Conservation (phyloP, 140 eudicot genomes). For the Erigeron philadelphicus region DNA sequence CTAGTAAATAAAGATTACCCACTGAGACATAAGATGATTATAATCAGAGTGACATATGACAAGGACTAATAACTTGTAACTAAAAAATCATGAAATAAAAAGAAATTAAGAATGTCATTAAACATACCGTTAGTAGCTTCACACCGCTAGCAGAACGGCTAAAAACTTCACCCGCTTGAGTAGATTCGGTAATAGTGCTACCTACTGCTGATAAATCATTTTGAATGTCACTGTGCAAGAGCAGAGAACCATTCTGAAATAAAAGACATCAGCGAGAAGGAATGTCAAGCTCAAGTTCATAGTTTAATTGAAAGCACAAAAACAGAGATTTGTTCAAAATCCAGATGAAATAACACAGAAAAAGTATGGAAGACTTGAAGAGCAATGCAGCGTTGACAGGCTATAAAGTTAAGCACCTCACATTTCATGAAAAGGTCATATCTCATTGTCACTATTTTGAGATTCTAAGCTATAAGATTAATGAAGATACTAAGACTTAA, state of each 20-base stretch:
- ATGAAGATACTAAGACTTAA: constrained; percentile 8
- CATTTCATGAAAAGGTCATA: constrained; percentile 9
- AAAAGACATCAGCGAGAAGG: constrained; percentile 16
- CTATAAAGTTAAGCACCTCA: constrained; percentile 6
- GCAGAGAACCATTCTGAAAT: constrained; percentile 50
- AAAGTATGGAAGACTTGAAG: constrained; percentile 1
- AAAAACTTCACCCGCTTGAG: constrained; percentile 74
- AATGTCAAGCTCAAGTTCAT: constrained; percentile 11
- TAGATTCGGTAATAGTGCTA: constrained; percentile 62
- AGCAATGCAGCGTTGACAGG: constrained; percentile 2
- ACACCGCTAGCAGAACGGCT: constrained; percentile 55
- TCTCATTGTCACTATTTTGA: constrained; percentile 16
- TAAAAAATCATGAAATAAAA: constrained; percentile 1
- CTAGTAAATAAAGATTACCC: too few species aligned
- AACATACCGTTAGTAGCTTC: constrained; percentile 54
- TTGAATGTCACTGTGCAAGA: constrained; percentile 46
- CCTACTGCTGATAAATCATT: constrained; percentile 56
- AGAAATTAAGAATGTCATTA: not conserved
- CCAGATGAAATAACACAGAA: constrained; percentile 8
- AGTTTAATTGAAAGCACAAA: not conserved
- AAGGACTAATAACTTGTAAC: not conserved
- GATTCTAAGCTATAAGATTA: constrained; percentile 12
- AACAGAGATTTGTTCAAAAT: not conserved
- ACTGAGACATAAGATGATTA: too few species aligned
- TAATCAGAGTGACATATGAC: not conserved